Percentiles rank a stretch among this genome's conserved stretches.
Conservation (phyloP, 2,329 filamentous ascomycete genomes). For the Metarhizium rileyi region DNA sequence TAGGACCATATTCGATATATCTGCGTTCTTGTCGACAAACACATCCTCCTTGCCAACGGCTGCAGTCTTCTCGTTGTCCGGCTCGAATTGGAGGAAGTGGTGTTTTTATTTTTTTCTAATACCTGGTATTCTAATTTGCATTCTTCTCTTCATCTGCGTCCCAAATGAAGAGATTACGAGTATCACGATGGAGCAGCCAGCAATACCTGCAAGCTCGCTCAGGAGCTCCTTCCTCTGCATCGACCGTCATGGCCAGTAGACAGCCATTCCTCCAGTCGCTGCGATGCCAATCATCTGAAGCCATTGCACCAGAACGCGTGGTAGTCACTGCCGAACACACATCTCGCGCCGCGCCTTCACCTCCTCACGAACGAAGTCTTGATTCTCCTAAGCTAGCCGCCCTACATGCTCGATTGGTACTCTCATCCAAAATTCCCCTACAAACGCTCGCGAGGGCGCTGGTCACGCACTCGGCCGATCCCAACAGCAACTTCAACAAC, state of each 20-base stretch:
- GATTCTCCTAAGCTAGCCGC: constrained; percentile 83
- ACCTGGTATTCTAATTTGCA: not conserved
- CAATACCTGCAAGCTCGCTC: constrained; percentile 28
- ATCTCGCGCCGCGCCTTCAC: constrained; percentile 47
- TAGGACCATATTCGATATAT: not conserved
- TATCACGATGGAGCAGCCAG: constrained; percentile 29
- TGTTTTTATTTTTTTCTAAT: not conserved
- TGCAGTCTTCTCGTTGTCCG: not conserved
- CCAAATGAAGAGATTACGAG: constrained; percentile 33
- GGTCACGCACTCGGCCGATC: constrained; percentile 76
- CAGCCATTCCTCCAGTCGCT: constrained; percentile 15
- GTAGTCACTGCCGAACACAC: constrained; percentile 11
- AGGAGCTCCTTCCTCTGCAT: constrained; percentile 12
- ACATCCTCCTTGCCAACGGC: constrained; percentile 3
- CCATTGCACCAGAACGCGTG: constrained; percentile 14
- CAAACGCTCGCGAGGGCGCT: constrained; percentile 80
- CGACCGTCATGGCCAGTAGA: constrained; percentile 11
- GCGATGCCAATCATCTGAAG: constrained; percentile 26
- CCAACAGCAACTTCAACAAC: constrained; percentile 79
- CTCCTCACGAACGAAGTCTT: constrained; percentile 54
- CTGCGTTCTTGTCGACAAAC: not conserved
- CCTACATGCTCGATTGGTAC: constrained; percentile 77
- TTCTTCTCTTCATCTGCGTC: not conserved
- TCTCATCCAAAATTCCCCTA: constrained; percentile 73
- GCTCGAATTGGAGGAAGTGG: not conserved